Percentiles rank a stretch among this genome's conserved stretches.
These are phyloP conservation scores for Fusarium haematococcum DNA, from an alignment of 2,329 filamentous ascomycete genomes.

Conservation along the genomic window DNA sequence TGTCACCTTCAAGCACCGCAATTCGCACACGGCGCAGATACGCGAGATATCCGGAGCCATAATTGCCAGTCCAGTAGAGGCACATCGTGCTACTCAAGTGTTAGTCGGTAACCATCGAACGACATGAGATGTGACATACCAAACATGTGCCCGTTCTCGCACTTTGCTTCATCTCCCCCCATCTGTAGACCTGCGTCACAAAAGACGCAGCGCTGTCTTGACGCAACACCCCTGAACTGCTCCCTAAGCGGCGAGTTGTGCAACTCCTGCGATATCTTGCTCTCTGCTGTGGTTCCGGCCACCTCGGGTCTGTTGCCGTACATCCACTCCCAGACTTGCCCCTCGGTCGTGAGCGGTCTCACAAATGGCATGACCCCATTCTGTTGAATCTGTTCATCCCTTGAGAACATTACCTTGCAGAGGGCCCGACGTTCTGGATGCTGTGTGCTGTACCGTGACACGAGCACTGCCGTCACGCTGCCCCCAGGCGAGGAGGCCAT, in stretches of 20 bases:
- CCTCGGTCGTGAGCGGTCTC: conserved; percentile 60
- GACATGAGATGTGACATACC: conserved; percentile 45
- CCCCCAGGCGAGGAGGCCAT: conserved; percentile 64
- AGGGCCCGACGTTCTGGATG: conserved; percentile 58
- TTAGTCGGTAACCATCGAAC: conserved; percentile 3
- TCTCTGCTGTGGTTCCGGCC: conserved; percentile 51
- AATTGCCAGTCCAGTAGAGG: conserved; percentile 66
- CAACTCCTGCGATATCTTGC: conserved; percentile 26
- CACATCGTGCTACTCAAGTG: conserved; percentile 59
- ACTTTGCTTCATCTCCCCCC: conserved; percentile 52
- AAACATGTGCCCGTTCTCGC: conserved; percentile 55
- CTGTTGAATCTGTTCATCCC: conserved; percentile 30
- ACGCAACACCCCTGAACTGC: conserved; percentile 53
- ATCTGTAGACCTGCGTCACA: conserved; percentile 54
- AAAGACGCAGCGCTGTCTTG: conserved; percentile 59
- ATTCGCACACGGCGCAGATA: conserved; percentile 66
- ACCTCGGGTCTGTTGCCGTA: conserved; percentile 64
- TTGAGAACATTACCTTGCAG: conserved; percentile 54
- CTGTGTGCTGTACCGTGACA: conserved; percentile 61
- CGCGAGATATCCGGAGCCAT: conserved; percentile 65
- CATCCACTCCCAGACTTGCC: conserved; percentile 68
- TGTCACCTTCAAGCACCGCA: conserved; percentile 60
- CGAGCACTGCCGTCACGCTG: conserved; percentile 63
- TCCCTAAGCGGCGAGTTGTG: conserved; percentile 47
- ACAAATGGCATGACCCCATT: not conserved